Evolutionary conservation across 768 basidiomycete species (phyloP).

Genomic region (Tricholoma furcatifolium): DNA sequence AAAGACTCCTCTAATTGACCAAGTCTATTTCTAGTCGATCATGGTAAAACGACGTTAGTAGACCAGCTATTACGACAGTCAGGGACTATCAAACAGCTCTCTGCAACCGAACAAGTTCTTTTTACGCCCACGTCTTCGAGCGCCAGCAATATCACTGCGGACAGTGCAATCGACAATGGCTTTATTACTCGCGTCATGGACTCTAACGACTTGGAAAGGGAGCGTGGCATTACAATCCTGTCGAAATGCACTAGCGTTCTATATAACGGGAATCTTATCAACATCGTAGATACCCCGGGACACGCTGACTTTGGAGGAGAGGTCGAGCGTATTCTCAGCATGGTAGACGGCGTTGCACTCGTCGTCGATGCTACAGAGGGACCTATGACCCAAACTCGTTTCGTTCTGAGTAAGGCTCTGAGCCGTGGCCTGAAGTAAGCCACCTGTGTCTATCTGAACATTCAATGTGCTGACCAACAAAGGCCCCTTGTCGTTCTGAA

Average conservation of each 20-base stretch:
- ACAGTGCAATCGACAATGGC: constrained; percentile 33
- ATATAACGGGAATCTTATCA: constrained; percentile 50
- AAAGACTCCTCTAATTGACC: background rate
- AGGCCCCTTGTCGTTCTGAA: constrained; percentile 52
- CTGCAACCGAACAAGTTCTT: constrained; percentile 32
- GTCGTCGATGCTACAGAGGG: constrained; percentile 61
- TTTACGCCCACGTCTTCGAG: constrained; percentile 30
- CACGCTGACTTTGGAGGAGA: constrained; percentile 66
- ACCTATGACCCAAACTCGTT: constrained; percentile 59
- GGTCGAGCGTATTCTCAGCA: constrained; percentile 58
- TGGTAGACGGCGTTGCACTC: constrained; percentile 62
- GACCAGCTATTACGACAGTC: constrained; percentile 52
- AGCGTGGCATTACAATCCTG: constrained; percentile 61
- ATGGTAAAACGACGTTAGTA: constrained; percentile 53
- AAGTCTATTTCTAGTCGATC: constrained; percentile 36
- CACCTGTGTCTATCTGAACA: background rate
- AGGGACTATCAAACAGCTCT: constrained; percentile 42
- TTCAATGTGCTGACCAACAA: background rate
- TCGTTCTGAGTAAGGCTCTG: constrained; percentile 48
- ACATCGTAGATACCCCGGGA: constrained; percentile 61
- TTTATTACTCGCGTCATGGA: constrained; percentile 50
- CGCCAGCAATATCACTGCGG: constrained; percentile 27
- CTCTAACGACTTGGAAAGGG: constrained; percentile 53
- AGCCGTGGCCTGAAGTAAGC: constrained; percentile 40
- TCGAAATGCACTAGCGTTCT: constrained; percentile 55